Conservation (phyloP, 441 rosid genomes). For the Daphne laureola region DNA sequence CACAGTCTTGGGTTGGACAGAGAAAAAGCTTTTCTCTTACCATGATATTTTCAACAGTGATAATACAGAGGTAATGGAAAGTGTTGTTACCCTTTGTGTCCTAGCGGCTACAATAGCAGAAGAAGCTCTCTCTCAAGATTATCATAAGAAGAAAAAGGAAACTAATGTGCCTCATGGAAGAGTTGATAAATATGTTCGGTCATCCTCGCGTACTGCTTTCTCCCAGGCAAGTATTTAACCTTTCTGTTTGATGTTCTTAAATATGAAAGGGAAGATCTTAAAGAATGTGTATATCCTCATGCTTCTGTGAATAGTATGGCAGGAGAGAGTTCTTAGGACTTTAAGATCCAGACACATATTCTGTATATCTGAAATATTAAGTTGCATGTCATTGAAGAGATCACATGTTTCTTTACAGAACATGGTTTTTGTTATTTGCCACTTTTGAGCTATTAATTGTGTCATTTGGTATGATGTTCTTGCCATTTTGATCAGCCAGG, state of each 20-base stretch:
- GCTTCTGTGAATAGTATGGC: neutral
- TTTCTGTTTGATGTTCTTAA: conserved; percentile 12
- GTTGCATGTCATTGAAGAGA: too few species aligned
- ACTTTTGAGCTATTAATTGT: neutral
- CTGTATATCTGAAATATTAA: too few species aligned
- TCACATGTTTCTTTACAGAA: too few species aligned
- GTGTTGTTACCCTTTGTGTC: conserved; percentile 43
- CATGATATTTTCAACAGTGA: conserved; percentile 47
- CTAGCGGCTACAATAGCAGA: conserved; percentile 40
- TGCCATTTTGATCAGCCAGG: neutral
- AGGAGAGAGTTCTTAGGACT: neutral
- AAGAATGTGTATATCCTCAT: too few species aligned
- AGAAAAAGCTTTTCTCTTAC: conserved; percentile 51
- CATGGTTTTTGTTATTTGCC: neutral
- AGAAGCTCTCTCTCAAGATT: conserved; percentile 43
- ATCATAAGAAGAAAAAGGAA: conserved; percentile 34
- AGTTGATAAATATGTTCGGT: conserved; percentile 55
- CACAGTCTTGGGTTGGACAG: conserved; percentile 49
- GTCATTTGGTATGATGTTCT: neutral
- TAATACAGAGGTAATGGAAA: conserved; percentile 51
- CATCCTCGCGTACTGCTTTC: conserved; percentile 45
- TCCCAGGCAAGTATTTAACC: conserved; percentile 34
- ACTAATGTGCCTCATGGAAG: conserved; percentile 31
- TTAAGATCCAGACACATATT: neutral
- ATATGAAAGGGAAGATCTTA: neutral